phyloP scores from a whole-genome alignment of 306 rosid genomes.

The Glycine soja region DNA sequence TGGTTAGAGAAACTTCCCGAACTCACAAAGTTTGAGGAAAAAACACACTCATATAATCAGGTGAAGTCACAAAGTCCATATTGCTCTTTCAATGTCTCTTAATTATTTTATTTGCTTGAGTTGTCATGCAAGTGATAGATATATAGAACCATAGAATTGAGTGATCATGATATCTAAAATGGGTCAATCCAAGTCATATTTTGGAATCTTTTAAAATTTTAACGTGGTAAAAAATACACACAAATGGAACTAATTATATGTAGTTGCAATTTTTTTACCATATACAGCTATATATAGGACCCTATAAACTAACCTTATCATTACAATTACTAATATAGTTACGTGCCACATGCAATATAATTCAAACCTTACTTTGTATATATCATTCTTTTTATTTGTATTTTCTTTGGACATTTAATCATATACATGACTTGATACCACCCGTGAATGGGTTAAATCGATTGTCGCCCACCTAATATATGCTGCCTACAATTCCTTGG shows the following conservation, averaged over 20 bases:
- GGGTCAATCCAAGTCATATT: conserved; percentile 14
- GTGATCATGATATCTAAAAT: conserved; percentile 6
- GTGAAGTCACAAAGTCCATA: conserved; percentile 43
- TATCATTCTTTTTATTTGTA: background rate
- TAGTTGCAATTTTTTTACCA: background rate
- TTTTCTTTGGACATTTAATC: conserved; percentile 20
- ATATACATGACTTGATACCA: conserved; percentile 34
- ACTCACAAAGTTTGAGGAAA: background rate
- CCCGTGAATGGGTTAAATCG: conserved; percentile 68
- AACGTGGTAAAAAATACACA: background rate
- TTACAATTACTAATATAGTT: background rate
- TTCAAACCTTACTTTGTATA: background rate
- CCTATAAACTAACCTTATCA: background rate
- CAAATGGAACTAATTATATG: background rate
- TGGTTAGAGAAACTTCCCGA: conserved; percentile 26
- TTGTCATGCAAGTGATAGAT: conserved; percentile 28
- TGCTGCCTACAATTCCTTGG: conserved; percentile 51
- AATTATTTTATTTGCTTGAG: background rate
- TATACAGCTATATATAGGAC: background rate
- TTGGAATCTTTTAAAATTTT: background rate
- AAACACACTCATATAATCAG: conserved; percentile 23
- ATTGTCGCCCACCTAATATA: conserved; percentile 54
- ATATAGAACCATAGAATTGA: background rate
- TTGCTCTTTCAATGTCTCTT: background rate
- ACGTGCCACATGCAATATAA: background rate